Base-by-base conservation (phyloP, 83 land plant genomes). In the Picea abies region DNA sequence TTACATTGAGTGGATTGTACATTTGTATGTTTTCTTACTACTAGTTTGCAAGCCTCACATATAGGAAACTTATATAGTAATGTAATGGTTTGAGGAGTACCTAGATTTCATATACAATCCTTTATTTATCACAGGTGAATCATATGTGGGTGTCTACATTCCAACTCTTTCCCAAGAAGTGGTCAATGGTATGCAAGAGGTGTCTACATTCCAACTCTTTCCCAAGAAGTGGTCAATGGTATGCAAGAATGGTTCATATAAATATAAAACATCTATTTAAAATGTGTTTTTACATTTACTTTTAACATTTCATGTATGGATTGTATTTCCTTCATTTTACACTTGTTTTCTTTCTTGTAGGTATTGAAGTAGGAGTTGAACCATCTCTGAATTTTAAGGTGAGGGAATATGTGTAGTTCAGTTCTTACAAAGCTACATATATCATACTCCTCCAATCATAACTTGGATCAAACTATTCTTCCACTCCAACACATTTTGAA, bases 111-210 rank as follows among this genome's bases (percentile, higher is more conserved):
- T 64, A 0, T 14, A 76, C 29, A 86, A 84, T 56, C 81, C 67
- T 14, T 70, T 86, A 9, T 89, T 84, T 63, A 83, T 89, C 23
- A 68, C 75, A 26, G 89, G 91, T 22, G 89, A 87, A 20, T 89
- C 87, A 14, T 87, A 89, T 70, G 44, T 82, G 22, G 91, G 91
- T 41, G 64, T 71, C 4, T 61, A 64, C 79, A 83, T 83, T 80
- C 87, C 91, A 3, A 22, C 17, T 72, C 47, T 81, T 15, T 9
- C 82, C 17, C 8, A 75, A 2, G 26, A 44, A 52, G 66, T 56
- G 11, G 64, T 17, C 4, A 23, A 26, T 7, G 60, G 23, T 14
- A 63, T 63, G 1, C 69, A 11, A 3, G 16, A 56, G 39, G 1
- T 37, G 39, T 71, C 3, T 61, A 63, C 79, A 82, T 82, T 80